Base-by-base conservation (phyloP, 305 asterid genomes). In the Nicotiana rustica region DNA sequence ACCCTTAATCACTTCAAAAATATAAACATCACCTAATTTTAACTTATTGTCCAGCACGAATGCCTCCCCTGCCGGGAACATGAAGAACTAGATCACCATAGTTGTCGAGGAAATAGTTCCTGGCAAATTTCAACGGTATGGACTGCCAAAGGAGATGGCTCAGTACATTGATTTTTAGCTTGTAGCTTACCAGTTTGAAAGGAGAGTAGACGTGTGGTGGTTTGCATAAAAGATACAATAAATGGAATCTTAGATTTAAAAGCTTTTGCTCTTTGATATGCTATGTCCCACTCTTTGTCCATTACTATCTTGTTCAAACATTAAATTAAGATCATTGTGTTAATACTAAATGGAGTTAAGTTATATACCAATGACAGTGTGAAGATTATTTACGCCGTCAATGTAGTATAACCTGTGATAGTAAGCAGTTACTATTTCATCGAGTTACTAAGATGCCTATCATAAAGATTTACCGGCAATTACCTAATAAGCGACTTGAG, bases 171-270 rank as follows among this genome's bases (percentile, higher is more conserved):
- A 25, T 14, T 61, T 6, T 60, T 25, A 68, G 17, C 38, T n/a
- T 9, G 38, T 68, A 36, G 55, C 64, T 81, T 85, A 90, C 92
- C 87, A 88, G 5, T 13, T 0, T 0, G 44, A 2, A 49, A 0
- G 1, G 4, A 2, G 1, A 1, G 67, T 15, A 25, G 38, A 64
- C 13, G 13, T 64, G 12, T 5, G 69, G 25, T 12, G 38, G n/a
- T 15, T 25, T 64, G 69, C n/a, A 64, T 64, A 64, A 64, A 64
- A 25, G n/a, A 64, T 64, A 64, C 29, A 64, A 64, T 5, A 17
- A 25, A 25, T 64, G 69, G 38, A 64, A 0, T 64, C 69, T 25
- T 10, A 12, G 38, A 64, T 64, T 64, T 64, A 64, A 64, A 12
- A 25, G 69, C 9, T 10, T 25, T 25, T 64, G 69, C 69, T 64